These are phyloP conservation scores for Hypholoma sublateritium DNA, from an alignment of 768 basidiomycete genomes.

Conservation along the genomic window DNA sequence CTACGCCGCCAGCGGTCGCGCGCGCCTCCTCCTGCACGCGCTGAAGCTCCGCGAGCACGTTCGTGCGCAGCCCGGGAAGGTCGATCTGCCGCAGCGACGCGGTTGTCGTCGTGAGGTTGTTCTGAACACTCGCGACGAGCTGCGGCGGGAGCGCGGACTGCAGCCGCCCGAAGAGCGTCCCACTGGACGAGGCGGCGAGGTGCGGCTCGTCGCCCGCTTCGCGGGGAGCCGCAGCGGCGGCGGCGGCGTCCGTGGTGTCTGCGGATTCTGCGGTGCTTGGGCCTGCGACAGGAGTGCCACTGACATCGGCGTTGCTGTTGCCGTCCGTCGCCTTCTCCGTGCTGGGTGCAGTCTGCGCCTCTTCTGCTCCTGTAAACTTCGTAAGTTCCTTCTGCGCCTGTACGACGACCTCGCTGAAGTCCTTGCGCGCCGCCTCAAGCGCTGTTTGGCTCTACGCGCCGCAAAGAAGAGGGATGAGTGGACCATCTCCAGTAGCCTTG, in stretches of 20 bases:
- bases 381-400: conserved; percentile 80
- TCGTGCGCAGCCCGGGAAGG: conserved; percentile 63
- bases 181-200: conserved; percentile 29
- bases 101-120: conserved; percentile 36
- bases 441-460: conserved; percentile 62
- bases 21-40: conserved; percentile 73
- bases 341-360: conserved; percentile 1
- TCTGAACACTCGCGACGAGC: conserved; percentile 66
- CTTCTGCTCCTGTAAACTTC: conserved; percentile 45
- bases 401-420: conserved; percentile 67
- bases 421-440: conserved; percentile 68
- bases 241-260: neutral
- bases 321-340: neutral
- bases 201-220: conserved; percentile 13
- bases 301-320: neutral
- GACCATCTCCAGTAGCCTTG: neutral
- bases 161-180: conserved; percentile 63
- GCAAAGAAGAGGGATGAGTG: neutral
- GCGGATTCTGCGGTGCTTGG: neutral
- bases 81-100: conserved; percentile 45
- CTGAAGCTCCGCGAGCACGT: conserved; percentile 64
- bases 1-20: conserved; percentile 83
- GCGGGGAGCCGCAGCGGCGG: neutral
- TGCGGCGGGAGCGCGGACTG: conserved; percentile 77
- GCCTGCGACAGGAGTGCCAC: neutral